A percentile compares a stretch with the other conserved stretches of the same genome.
These are phyloP conservation scores for Ceratocystis cacaofunesta DNA, from an alignment of 2,329 filamentous ascomycete species.

Conservation along the genomic window DNA sequence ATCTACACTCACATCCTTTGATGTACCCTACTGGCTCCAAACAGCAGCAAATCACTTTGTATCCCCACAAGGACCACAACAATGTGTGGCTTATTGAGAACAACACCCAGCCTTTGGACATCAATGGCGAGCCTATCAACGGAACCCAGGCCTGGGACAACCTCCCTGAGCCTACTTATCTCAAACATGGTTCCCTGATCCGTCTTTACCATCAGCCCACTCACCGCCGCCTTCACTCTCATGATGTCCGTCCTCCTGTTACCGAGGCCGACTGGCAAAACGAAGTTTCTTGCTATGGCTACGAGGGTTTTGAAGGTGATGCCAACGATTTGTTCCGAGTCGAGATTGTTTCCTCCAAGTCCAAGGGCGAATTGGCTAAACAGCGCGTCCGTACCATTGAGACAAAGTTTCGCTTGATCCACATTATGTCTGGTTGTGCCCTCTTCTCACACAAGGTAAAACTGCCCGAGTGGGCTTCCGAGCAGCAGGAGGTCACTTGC, in stretches of 20 bases:
- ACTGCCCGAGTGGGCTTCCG: conserved; percentile 91
- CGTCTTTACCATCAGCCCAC: conserved; percentile 74
- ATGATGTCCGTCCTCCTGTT: conserved; percentile 78
- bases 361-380: conserved; percentile 63
- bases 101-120: conserved; percentile 74
- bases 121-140: conserved; percentile 60
- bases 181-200: conserved; percentile 68
- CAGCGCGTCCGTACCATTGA: conserved; percentile 82
- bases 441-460: conserved; percentile 99
- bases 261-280: conserved; percentile 89
- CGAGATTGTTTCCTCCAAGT: conserved; percentile 86
- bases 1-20: conserved; percentile 87
- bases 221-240: conserved; percentile 82
- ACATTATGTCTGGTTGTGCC: conserved; percentile 91
- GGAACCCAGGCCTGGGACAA: conserved; percentile 76
- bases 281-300: conserved; percentile 92
- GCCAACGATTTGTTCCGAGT: conserved; percentile 92
- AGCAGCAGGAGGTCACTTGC: conserved; percentile 98
- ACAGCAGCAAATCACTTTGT: conserved; percentile 96
- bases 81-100: conserved; percentile 92
- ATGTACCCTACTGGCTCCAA: conserved; percentile 98
- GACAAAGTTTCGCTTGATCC: conserved; percentile 88
- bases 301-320: conserved; percentile 90
- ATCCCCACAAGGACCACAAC: conserved; percentile 98
- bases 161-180: conserved; percentile 46